Evolutionary conservation across 2,329 filamentous ascomycete genomes (phyloP), one percentile per base, ranked within the genome.

Genomic region (Bipolaris bicolor): DNA sequence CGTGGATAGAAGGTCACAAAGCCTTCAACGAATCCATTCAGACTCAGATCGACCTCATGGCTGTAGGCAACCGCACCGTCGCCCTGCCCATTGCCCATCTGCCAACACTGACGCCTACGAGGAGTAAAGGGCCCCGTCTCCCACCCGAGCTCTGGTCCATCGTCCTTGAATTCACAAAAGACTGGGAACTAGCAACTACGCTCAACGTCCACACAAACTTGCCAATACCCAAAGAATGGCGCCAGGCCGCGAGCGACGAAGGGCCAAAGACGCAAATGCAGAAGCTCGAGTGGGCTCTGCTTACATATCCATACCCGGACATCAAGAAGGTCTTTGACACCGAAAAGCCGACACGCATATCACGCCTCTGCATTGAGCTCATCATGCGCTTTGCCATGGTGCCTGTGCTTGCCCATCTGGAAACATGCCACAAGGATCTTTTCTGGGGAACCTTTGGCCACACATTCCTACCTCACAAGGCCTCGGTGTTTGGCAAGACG

Each of bases 371-470:
- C 36, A 90, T 95, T 60, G 92, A 93, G 69, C 85, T 97, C 39
- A 92, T 97, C 66, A 92, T 97, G 80, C 92, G 95, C 64, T 97
- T 97, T 74, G 90, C 89, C 40, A 88, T 94, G 65, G 90, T 89
- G 15, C 86, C 90, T 11, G 86, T 97, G 3, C 84, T 98, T 33
- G 85, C 86, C 2, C 92, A 90, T 68, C 80, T 92, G 0, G 87
- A 90, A 63, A 83, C 84, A 22, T 81, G 86, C 48, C 84, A 86
- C 76, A 84, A 85, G 51, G 86, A 96, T 58, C 85, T 97, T 3
- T 95, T 96, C 78, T 92, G 90, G 84, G 87, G 89, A 2, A 95
- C 93, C 29, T 93, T 93, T 71, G 90, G 91, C 44, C 83, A 88
- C 51, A 90, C 90, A 41, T 89, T 92, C 43, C 83, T 97, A 2